phyloP scores from a whole-genome alignment of 2,329 filamentous ascomycete species.

The Beauveria sp. region DNA sequence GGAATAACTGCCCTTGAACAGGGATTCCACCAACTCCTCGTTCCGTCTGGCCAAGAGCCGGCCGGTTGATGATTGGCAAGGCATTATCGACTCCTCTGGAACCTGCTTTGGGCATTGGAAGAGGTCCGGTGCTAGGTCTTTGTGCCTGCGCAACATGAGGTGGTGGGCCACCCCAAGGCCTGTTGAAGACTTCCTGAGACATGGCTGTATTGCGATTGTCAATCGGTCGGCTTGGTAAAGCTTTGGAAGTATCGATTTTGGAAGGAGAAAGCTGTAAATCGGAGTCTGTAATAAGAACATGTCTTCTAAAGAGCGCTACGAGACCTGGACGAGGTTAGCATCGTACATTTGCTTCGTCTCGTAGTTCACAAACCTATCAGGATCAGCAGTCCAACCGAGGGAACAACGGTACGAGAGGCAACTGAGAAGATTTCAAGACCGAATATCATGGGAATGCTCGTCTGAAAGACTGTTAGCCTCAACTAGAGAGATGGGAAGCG shows the following conservation, averaged over 20 bases:
- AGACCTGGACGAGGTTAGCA: constrained; percentile 1
- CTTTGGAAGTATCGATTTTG: neutral
- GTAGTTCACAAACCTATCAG: constrained; percentile 32
- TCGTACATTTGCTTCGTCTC: neutral
- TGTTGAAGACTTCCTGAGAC: neutral
- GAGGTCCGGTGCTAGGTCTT: neutral
- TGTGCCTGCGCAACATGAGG: neutral
- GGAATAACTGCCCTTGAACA: constrained; percentile 34
- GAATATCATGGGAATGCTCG: constrained; percentile 43
- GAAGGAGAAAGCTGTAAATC: neutral
- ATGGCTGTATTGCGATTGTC: neutral
- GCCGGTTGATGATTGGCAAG: constrained; percentile 31
- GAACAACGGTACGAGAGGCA: constrained; percentile 40
- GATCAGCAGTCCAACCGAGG: constrained; percentile 41
- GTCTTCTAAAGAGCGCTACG: neutral
- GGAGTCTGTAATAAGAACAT: neutral
- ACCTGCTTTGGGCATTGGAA: neutral
- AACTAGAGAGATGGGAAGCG: neutral
- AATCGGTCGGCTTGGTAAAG: neutral
- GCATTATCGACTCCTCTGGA: constrained; percentile 9
- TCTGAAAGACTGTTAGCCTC: constrained; percentile 25
- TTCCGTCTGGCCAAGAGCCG: constrained; percentile 27
- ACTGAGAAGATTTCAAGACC: constrained; percentile 36
- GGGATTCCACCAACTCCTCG: constrained; percentile 31
- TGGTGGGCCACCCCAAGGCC: neutral